Conservation (phyloP, 345 rosid species). For the Nasturtium officinale region DNA sequence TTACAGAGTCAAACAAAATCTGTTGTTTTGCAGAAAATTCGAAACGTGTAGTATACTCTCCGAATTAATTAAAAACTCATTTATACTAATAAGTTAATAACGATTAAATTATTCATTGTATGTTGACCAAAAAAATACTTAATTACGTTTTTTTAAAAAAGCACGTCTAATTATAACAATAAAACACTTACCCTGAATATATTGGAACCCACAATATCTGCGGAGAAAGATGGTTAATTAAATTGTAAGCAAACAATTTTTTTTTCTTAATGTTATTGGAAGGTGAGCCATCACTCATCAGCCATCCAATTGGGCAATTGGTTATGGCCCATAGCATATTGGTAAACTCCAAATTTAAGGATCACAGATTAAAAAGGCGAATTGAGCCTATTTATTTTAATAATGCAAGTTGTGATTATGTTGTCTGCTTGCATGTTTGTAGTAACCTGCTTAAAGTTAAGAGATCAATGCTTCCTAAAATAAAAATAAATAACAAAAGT, state of each 20-base stretch:
- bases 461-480: conserved; percentile 31
- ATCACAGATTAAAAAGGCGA: conserved; percentile 33
- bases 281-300: conserved; percentile 20
- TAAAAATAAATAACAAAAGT: conserved; percentile 2
- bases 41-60: not conserved
- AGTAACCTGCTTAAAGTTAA: conserved; percentile 32
- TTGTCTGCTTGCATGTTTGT: conserved; percentile 43
- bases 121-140: not conserved
- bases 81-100: not conserved
- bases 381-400: conserved; percentile 21
- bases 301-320: conserved; percentile 20
- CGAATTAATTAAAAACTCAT: too few species aligned
- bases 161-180: not conserved
- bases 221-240: conserved; percentile 14
- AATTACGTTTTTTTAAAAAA: too few species aligned
- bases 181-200: not conserved
- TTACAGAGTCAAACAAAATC: not conserved
- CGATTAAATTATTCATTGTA: not conserved
- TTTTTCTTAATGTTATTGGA: not conserved
- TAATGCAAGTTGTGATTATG: conserved; percentile 40
- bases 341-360: conserved; percentile 23
- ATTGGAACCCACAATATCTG: conserved; percentile 28
- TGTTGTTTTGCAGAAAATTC: not conserved
- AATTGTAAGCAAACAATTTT: conserved; percentile 28
- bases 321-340: conserved; percentile 27